Evolutionary conservation across 495 filamentous ascomycete genomes (phyloP).

Genomic region (Penicillium mononematosum): DNA sequence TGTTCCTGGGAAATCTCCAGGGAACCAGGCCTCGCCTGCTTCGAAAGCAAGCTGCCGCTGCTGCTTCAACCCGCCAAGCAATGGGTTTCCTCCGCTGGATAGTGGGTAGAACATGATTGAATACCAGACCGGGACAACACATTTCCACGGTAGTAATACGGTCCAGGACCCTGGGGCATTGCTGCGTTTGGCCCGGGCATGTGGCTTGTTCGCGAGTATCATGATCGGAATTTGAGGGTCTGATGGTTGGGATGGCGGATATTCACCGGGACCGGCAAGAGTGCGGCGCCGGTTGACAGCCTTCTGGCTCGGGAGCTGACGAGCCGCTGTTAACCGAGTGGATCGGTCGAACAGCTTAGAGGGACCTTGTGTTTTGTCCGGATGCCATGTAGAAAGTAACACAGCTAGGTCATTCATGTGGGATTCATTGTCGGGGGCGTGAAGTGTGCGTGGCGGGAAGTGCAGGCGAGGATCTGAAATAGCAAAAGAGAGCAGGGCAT

Average conservation of each 20-base stretch:
- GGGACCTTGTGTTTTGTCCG: constrained; percentile 56
- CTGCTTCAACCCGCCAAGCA: constrained; percentile 81
- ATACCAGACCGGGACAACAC: constrained; percentile 83
- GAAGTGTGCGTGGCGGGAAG: constrained; percentile 56
- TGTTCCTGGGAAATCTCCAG: constrained; percentile 82
- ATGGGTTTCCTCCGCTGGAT: constrained; percentile 71
- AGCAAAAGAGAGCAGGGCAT: constrained; percentile 69
- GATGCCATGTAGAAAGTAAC: constrained; percentile 66
- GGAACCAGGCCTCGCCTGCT: constrained; percentile 77
- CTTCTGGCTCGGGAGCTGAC: constrained; percentile 75
- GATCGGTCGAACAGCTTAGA: constrained; percentile 67
- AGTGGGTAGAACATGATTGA: constrained; percentile 81
- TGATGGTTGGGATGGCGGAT: constrained; percentile 55
- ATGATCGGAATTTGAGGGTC: constrained; percentile 85
- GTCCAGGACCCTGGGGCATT: constrained; percentile 76
- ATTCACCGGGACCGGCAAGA: constrained; percentile 60
- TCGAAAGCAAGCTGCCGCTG: constrained; percentile 81
- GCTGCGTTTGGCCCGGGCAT: constrained; percentile 31
- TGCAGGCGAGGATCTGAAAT: constrained; percentile 77
- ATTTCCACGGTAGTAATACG: constrained; percentile 88
- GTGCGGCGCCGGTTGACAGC: constrained; percentile 82
- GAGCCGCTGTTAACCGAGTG: constrained; percentile 57
- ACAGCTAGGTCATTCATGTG: constrained; percentile 53
- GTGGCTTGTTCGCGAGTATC: constrained; percentile 58
- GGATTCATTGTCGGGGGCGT: constrained; percentile 32